Percentiles rank a stretch among this genome's conserved stretches.
Evolutionary conservation across 139 green algal genomes (phyloP).

Genomic region (Axilococcus clingmanii): DNA sequence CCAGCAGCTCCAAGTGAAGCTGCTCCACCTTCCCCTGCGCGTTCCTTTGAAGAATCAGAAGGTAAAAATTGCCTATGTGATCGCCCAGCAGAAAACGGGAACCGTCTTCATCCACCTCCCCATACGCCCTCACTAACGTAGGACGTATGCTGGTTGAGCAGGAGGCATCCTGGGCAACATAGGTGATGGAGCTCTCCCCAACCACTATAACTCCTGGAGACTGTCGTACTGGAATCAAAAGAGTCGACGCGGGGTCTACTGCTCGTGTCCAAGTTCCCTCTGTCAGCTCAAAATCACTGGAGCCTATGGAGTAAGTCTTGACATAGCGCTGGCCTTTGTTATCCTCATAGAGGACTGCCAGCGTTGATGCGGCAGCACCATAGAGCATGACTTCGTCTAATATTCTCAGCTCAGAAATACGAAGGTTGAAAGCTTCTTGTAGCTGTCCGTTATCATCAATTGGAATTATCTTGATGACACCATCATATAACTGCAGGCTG

Average conservation of each 20-base stretch:
- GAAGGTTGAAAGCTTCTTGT: slow-evolving; percentile 77
- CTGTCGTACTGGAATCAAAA: slow-evolving; percentile 76
- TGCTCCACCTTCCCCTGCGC: slow-evolving; percentile 29
- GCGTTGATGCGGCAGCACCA: slow-evolving; percentile 34
- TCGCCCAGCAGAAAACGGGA: slow-evolving; percentile 83
- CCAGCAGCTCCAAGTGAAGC: slow-evolving; percentile 75
- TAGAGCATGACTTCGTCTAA: slow-evolving; percentile 65
- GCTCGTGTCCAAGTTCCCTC: slow-evolving; percentile 67
- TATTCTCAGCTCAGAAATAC: slow-evolving; percentile 76
- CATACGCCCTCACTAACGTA: slow-evolving; percentile 37
- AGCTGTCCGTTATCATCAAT: slow-evolving; percentile 42
- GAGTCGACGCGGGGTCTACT: slow-evolving; percentile 55
- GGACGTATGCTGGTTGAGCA: slow-evolving; percentile 13
- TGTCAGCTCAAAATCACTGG: too few species aligned
- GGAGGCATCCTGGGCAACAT: slow-evolving; percentile 39
- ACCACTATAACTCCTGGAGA: slow-evolving; percentile 73
- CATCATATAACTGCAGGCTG: slow-evolving; percentile 92
- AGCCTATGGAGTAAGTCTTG: slow-evolving; percentile 87
- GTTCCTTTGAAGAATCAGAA: slow-evolving; percentile 75
- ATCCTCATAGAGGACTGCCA: slow-evolving; percentile 92
- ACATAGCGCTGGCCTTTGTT: slow-evolving; percentile 74
- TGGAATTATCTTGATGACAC: slow-evolving; percentile 71
- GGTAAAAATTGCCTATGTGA: slow-evolving; percentile 57
- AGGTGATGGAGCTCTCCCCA: slow-evolving; percentile 56
- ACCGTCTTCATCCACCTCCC: slow-evolving; percentile 67